Evolutionary conservation across 1,139 yeast species (phyloP).

Genomic region (Saccharomyces hybrid): DNA sequence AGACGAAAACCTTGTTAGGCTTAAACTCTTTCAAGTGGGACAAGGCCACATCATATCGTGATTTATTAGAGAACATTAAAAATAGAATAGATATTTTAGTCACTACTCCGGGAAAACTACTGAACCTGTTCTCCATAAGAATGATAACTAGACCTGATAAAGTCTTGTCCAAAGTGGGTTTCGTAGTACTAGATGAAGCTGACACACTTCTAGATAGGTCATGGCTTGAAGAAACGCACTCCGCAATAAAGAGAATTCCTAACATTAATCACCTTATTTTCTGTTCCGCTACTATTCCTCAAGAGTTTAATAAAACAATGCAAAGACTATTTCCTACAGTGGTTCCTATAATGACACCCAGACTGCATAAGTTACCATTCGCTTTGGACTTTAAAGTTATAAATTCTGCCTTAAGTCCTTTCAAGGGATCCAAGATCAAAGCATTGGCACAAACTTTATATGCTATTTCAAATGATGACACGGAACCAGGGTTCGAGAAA

Average conservation of each 20-base stretch:
- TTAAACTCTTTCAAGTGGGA: conserved; percentile 54
- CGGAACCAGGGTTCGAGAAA: conserved; percentile 70
- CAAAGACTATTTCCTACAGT: conserved; percentile 56
- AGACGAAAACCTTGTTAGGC: conserved; percentile 37
- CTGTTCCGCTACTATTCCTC: conserved; percentile 88
- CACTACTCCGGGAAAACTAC: conserved; percentile 72
- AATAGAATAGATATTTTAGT: conserved; percentile 66
- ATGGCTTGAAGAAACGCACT: conserved; percentile 62
- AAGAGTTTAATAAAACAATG: conserved; percentile 60
- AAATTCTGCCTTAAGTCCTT: conserved; percentile 70
- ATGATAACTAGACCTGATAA: conserved; percentile 44
- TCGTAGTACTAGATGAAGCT: conserved; percentile 86
- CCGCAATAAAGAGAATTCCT: conserved; percentile 45
- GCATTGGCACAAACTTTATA: conserved; percentile 84
- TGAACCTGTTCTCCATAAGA: conserved; percentile 39
- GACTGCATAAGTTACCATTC: conserved; percentile 74
- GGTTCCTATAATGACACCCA: conserved; percentile 68
- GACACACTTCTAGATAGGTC: conserved; percentile 86
- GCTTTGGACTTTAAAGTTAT: conserved; percentile 65
- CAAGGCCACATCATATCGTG: conserved; percentile 42
- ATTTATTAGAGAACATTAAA: conserved; percentile 42
- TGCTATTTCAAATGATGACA: conserved; percentile 77
- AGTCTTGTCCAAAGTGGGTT: conserved; percentile 42
- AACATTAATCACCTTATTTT: conserved; percentile 59
- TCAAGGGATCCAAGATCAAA: conserved; percentile 71